phyloP scores from a whole-genome alignment of 805 yeast species.

The Blastobotrys robertii region DNA sequence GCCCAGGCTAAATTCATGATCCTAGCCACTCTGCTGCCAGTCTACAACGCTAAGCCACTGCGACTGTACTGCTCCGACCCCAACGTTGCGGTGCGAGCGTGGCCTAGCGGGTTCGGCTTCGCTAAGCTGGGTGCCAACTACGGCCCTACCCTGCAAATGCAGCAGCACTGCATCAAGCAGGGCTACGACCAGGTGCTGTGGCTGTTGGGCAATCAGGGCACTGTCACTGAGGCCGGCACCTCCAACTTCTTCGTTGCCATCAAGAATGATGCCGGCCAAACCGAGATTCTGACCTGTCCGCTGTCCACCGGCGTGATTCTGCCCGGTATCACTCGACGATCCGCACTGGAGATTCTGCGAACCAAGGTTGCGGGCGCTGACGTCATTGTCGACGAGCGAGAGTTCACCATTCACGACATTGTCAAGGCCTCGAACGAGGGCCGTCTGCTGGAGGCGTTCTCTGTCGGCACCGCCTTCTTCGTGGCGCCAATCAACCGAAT shows the following conservation, averaged over 20 bases:
- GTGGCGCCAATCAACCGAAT: conserved; percentile 39
- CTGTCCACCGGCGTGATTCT: conserved; percentile 41
- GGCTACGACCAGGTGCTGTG: conserved; percentile 46
- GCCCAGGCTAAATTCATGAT: conserved; percentile 23
- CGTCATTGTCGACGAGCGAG: conserved; percentile 33
- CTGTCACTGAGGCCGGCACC: conserved; percentile 47
- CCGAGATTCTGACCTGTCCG: conserved; percentile 43
- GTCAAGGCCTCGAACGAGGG: conserved; percentile 37
- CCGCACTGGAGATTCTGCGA: conserved; percentile 32
- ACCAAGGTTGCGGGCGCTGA: conserved; percentile 31
- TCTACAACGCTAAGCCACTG: conserved; percentile 40
- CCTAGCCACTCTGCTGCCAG: conserved; percentile 22
- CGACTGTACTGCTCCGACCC: conserved; percentile 41
- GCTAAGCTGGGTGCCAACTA: conserved; percentile 48
- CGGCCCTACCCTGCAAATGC: conserved; percentile 42
- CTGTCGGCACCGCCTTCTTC: conserved; percentile 45
- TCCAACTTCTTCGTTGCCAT: conserved; percentile 44
- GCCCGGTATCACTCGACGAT: conserved; percentile 45
- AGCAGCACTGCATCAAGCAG: conserved; percentile 34
- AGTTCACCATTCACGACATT: conserved; percentile 39
- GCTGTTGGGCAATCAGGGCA: conserved; percentile 43
- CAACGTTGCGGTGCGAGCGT: conserved; percentile 37
- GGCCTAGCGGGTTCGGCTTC: conserved; percentile 50
- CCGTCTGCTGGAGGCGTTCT: conserved; percentile 43
- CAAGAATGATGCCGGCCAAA: conserved; percentile 32